Base-by-base conservation (phyloP, 176 grass and related monocot species). In the Oryza glaberrima region DNA sequence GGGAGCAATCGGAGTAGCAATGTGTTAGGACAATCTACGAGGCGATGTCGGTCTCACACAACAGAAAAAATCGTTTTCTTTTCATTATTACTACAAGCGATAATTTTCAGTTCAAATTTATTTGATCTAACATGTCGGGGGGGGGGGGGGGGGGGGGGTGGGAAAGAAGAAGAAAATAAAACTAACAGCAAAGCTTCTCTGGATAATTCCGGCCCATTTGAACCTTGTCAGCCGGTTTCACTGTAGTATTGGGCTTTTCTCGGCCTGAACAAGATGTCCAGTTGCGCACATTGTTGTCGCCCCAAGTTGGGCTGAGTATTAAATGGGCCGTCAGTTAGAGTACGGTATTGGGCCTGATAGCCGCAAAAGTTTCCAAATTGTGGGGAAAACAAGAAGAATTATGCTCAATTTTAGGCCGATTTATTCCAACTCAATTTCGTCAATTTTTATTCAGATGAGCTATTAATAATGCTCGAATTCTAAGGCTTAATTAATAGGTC, bases 381-480 rank as follows among this genome's bases (percentile, higher is more conserved):
- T 32, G 30, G 30, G 30, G 30, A 32, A 3, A 30, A 30, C 28
- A 30, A 30, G 28, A 30, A 48, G 46, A 48, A 48, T 4, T 4
- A 1, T 3, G 11, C 46, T 4, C 13, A 51, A 51, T 16, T 51
- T 51, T 51, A 20, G 20, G 7, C 17, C 54, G 20, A 44, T 84
- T 81, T 82, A 81, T 87, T 87, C 11, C 11, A 23, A 76, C 22
- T 35, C 23, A 10, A 63, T 13, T 30, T 35, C 75, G 26, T 70
- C 47, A 3, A 23, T 0, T 14, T 47, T 77, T 87, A 82, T 82
- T 76, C 25, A 34, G 7, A 48, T 12, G 12, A 38, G 17, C 11
- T 34, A 52, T 54, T 58, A 41, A 25, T 3, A 46, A 79, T 40
- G 23, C 65, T 63, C 3, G 14, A 47, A 13, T 45, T 4, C 12